phyloP scores from a whole-genome alignment of 2,329 filamentous ascomycete species.

The Colletotrichum gloeosporioides region DNA sequence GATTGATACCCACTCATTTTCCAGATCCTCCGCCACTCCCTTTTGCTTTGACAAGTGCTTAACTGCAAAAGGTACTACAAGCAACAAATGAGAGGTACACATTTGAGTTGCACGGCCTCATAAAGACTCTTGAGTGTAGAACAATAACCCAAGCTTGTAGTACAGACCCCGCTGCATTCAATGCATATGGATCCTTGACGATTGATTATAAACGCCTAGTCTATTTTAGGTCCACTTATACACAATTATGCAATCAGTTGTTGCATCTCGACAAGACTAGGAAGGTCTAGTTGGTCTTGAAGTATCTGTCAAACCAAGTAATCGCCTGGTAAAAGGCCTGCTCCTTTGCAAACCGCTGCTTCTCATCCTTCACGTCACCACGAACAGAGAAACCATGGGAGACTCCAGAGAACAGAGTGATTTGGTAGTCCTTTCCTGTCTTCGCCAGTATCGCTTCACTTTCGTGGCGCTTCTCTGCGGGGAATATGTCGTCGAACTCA shows the following conservation, averaged over 20 bases:
- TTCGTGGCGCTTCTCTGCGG: not conserved
- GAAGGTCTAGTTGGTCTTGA: not conserved
- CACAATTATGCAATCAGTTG: not conserved
- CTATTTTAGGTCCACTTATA: not conserved
- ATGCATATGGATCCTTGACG: not conserved
- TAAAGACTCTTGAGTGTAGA: not conserved
- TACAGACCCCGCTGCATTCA: rapidly evolving
- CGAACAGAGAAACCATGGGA: not conserved
- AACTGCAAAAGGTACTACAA: not conserved
- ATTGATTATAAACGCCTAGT: not conserved
- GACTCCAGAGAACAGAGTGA: not conserved
- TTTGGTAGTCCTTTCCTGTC: not conserved
- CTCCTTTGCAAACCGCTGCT: slow-evolving; percentile 23
- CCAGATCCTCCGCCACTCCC: not conserved
- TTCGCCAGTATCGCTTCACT: not conserved
- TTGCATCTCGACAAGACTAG: not conserved
- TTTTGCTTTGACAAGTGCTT: not conserved
- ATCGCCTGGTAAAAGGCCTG: slow-evolving; percentile 19
- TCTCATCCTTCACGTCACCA: not conserved
- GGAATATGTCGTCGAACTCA: not conserved
- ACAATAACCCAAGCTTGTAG: not conserved
- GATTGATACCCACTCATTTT: not conserved
- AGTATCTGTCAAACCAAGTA: slow-evolving; percentile 18
- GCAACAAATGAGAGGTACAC: not conserved
- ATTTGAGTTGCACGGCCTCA: not conserved